Base-by-base conservation (phyloP, 176 grass and related monocot species). In the Thalia dealbata region DNA sequence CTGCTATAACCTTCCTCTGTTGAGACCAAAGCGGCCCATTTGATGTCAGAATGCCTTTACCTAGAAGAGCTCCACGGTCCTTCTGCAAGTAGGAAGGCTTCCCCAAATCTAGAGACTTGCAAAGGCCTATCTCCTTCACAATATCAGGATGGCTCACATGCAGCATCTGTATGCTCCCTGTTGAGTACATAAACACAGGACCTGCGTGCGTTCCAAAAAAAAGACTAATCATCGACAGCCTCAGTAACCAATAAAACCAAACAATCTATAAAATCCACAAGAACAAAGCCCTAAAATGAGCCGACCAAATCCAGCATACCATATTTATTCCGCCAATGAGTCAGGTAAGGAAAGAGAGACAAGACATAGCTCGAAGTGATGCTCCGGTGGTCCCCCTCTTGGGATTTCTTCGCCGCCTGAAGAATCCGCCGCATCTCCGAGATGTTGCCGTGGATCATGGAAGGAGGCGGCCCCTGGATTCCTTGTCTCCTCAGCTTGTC, bases 11-110 rank as follows among this genome's bases (percentile, higher is more conserved):
- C 75, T 89, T 96, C 52, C 92, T 80, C 70, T 91, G 64, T 14
- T 96, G 86, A 61, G 69, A 77, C 92, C 92, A 91, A 4, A 91
- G 71, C 21, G 91, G 79, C 50, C 84, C 79, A 13, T 91, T 83
- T 10, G 88, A 73, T 13, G 82, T 82, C 67, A 91, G 23, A 76
- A 96, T 96, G 26, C 92, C 88, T 32, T 16, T 70, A 56, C 88
- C 92, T 64, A 96, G 72, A 63, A 96, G 83, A 38, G 88, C 74
- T 66, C 82, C 82, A 56, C 44, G 81, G 19, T 83, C 76, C 65
- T 91, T 91, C 32, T 71, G 86, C 56, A 96, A 59, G 78, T 77
- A 91, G 21, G 28, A 19, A 75, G 88, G 86, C 27, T 79, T 84
- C 21, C 92, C 84, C 22, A 96, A 58, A 71, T 91, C 92, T 42